Evolutionary conservation across 306 rosid species (phyloP).

Genomic region (Begonia loranthoides): DNA sequence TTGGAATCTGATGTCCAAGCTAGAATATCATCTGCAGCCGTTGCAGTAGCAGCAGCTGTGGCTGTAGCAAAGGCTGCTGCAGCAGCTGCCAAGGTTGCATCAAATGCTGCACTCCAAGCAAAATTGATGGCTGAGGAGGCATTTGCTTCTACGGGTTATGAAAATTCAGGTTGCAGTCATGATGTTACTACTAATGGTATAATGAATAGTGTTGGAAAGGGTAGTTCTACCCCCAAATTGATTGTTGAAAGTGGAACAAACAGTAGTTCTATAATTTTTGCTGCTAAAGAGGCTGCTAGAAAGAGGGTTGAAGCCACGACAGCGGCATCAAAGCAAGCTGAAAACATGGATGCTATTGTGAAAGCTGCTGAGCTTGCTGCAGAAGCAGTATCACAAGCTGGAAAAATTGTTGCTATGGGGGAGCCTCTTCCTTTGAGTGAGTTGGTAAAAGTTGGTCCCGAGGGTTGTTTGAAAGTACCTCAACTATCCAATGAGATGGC

Average conservation of each 20-base stretch:
- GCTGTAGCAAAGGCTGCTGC: conserved; percentile 97
- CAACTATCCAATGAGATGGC: conserved; percentile 27
- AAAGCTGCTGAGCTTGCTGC: conserved; percentile 99
- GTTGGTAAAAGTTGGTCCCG: conserved; percentile 56
- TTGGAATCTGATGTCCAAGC: conserved; percentile 57
- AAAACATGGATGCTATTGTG: conserved; percentile 90
- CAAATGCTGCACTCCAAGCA: conserved; percentile 89
- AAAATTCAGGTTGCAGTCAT: conserved; percentile 20
- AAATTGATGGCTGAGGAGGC: conserved; percentile 92
- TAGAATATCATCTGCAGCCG: conserved; percentile 74
- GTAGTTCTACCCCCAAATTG: conserved; percentile 56
- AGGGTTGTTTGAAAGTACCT: conserved; percentile 45
- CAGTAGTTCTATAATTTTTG: conserved; percentile 47
- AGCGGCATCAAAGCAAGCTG: conserved; percentile 74
- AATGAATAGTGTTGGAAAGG: conserved; percentile 27
- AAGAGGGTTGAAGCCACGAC: conserved; percentile 87
- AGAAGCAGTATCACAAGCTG: conserved; percentile 96
- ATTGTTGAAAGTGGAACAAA: conserved; percentile 44
- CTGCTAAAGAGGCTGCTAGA: conserved; percentile 68
- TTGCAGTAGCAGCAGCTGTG: conserved; percentile 74
- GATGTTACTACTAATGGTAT: conserved; percentile 26
- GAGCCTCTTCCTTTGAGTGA: conserved; percentile 55
- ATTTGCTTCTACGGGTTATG: conserved; percentile 23
- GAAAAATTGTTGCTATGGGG: conserved; percentile 81
- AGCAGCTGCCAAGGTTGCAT: conserved; percentile 89